Evolutionary conservation across 2,329 filamentous ascomycete genomes (phyloP).

Genomic region (Aspergillus sclerotialis): DNA sequence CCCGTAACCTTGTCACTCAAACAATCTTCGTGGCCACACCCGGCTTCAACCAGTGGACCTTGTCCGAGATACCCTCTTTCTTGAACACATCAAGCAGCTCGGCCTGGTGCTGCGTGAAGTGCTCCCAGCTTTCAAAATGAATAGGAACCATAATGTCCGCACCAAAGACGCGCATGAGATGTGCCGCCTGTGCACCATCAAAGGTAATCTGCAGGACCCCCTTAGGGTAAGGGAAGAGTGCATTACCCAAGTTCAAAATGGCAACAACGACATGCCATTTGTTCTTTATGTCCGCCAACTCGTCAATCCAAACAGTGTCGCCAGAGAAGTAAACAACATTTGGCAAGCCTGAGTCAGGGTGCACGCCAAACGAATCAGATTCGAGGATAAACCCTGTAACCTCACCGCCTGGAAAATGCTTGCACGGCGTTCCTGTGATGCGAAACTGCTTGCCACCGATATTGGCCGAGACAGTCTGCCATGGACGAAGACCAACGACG

Average conservation of each 20-base stretch:
- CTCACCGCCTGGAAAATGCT: slow-evolving; percentile 38
- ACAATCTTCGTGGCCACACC: slow-evolving; percentile 12
- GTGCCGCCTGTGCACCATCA: slow-evolving; percentile 37
- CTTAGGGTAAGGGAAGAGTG: slow-evolving; percentile 14
- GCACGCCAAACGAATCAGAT: slow-evolving; percentile 27
- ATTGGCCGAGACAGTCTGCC: slow-evolving; percentile 26
- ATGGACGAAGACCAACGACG: slow-evolving; percentile 30
- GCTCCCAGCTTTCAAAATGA: slow-evolving; percentile 43
- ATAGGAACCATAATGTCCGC: slow-evolving; percentile 41
- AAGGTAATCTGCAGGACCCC: slow-evolving; percentile 37
- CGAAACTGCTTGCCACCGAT: slow-evolving; percentile 27
- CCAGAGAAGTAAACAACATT: slow-evolving; percentile 39
- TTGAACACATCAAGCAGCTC: slow-evolving; percentile 26
- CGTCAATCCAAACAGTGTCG: slow-evolving; percentile 26
- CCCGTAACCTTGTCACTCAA: too few species aligned
- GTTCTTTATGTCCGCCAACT: slow-evolving; percentile 26
- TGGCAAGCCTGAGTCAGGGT: slow-evolving; percentile 22
- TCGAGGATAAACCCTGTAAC: slow-evolving; percentile 39
- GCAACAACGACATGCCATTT: slow-evolving; percentile 31
- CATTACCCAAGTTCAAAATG: slow-evolving; percentile 34
- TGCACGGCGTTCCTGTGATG: slow-evolving; percentile 38
- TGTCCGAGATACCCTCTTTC: slow-evolving; percentile 26
- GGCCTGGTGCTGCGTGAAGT: slow-evolving; percentile 34
- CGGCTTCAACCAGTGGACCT: slow-evolving; percentile 29
- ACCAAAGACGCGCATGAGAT: slow-evolving; percentile 32